Conservation (phyloP, 306 rosid genomes). For the Vigna hirtella region DNA sequence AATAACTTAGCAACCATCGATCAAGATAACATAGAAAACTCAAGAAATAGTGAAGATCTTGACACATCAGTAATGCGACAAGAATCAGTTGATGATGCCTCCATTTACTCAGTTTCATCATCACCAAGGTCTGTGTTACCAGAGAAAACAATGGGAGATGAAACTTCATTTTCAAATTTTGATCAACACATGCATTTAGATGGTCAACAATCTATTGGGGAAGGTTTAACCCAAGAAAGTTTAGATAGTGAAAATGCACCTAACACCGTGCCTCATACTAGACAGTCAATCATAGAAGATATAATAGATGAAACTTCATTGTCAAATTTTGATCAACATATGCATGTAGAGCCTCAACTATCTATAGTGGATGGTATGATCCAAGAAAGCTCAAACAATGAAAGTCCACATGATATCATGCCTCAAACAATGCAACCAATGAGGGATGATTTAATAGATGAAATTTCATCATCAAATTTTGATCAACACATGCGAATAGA, state of each 20-base stretch:
- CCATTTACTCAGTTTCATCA: constrained; percentile 46
- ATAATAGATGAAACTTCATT: constrained; percentile 40
- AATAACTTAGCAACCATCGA: constrained; percentile 21
- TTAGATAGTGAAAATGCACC: constrained; percentile 29
- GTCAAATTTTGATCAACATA: constrained; percentile 36
- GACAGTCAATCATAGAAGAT: constrained; percentile 31
- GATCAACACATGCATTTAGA: constrained; percentile 30
- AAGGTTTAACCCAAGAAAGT: constrained; percentile 35
- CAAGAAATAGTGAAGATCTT: constrained; percentile 41
- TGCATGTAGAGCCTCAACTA: constrained; percentile 13
- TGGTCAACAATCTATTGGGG: constrained; percentile 31
- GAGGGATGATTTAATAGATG: constrained; percentile 39
- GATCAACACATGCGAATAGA: constrained; percentile 28
- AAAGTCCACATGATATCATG: constrained; percentile 18
- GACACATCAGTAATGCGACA: constrained; percentile 34
- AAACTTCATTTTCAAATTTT: constrained; percentile 38
- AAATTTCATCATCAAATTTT: constrained; percentile 36
- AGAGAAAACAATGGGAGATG: constrained; percentile 38
- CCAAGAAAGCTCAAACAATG: constrained; percentile 4
- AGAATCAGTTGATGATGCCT: constrained; percentile 50
- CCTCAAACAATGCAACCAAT: constrained; percentile 22
- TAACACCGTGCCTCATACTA: neutral
- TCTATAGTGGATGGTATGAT: constrained; percentile 31
- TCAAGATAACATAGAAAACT: constrained; percentile 43
- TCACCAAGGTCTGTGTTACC: constrained; percentile 56